Conservation (phyloP, 1,284 basidiomycete species). For the Vanrija humicola region DNA sequence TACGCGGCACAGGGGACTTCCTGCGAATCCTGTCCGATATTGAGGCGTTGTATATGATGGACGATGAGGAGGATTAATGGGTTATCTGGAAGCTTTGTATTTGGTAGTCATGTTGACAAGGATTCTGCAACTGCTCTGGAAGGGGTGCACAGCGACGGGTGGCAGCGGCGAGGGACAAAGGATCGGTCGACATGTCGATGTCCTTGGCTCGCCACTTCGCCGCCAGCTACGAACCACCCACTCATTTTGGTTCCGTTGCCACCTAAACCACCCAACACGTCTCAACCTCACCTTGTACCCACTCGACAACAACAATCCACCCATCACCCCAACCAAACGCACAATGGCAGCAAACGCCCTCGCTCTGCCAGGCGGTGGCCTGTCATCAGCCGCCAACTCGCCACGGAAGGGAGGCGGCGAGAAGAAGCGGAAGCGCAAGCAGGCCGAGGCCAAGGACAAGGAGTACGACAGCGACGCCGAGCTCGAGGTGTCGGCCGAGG, state of each 20-base stretch:
- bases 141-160: too few relatives aligned
- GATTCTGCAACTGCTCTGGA: too few relatives aligned
- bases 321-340: not conserved
- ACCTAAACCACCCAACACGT: not conserved
- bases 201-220: not conserved
- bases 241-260: not conserved
- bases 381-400: constrained; percentile 1
- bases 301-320: not conserved
- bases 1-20: constrained; percentile 70
- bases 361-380: constrained; percentile 8
- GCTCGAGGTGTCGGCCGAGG: constrained; percentile 19
- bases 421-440: constrained; percentile 17
- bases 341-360: constrained; percentile 11
- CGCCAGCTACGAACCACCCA: not conserved
- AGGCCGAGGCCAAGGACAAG: constrained; percentile 9
- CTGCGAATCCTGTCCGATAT: constrained; percentile 81
- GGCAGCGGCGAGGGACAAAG: too few relatives aligned
- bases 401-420: constrained; percentile 1
- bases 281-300: not conserved
- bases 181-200: too few relatives aligned
- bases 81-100: not conserved
- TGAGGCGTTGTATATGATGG: constrained; percentile 52
- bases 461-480: constrained; percentile 18
- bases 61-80: constrained; percentile 24
- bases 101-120: not conserved